Conservation (phyloP, 495 filamentous ascomycete genomes). For the Cercophora samala region DNA sequence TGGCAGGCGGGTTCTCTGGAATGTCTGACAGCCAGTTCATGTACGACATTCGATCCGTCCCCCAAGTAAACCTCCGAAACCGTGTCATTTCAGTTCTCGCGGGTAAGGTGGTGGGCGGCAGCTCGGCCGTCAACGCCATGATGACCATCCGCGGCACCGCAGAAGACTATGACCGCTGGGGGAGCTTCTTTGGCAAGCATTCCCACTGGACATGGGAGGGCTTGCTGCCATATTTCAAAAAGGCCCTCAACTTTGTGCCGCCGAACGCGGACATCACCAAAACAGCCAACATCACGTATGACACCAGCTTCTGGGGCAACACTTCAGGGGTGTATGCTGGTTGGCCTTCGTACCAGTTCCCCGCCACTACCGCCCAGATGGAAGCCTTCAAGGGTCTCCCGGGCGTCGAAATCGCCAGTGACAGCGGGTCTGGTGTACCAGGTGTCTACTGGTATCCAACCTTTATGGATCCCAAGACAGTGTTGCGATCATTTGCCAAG, state of each 20-base stretch:
- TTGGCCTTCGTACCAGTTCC: slow-evolving; percentile 45
- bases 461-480: slow-evolving; percentile 42
- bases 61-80: slow-evolving; percentile 36
- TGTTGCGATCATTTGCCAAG: slow-evolving; percentile 40
- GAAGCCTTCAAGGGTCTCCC: slow-evolving; percentile 40
- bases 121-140: slow-evolving; percentile 54
- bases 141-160: slow-evolving; percentile 45
- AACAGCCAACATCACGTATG: slow-evolving; percentile 41
- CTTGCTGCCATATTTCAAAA: slow-evolving; percentile 47
- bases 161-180: slow-evolving; percentile 49
- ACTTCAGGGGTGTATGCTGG: slow-evolving; percentile 39
- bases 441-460: slow-evolving; percentile 47
- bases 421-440: slow-evolving; percentile 40
- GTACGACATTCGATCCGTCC: slow-evolving; percentile 44
- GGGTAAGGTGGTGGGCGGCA: slow-evolving; percentile 57
- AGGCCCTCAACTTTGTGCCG: slow-evolving; percentile 42
- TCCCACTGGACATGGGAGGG: slow-evolving; percentile 46
- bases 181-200: slow-evolving; percentile 36
- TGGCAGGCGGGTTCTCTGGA: slow-evolving; percentile 31
- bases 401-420: slow-evolving; percentile 39
- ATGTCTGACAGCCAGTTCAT: slow-evolving; percentile 22
- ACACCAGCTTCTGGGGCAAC: slow-evolving; percentile 43
- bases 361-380: slow-evolving; percentile 35
- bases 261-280: slow-evolving; percentile 34
- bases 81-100: slow-evolving; percentile 38